Evolutionary conservation across 352 stramenopile species (phyloP), one percentile per base, ranked within the genome.

Genomic region (Globisporangium camurandrum): DNA sequence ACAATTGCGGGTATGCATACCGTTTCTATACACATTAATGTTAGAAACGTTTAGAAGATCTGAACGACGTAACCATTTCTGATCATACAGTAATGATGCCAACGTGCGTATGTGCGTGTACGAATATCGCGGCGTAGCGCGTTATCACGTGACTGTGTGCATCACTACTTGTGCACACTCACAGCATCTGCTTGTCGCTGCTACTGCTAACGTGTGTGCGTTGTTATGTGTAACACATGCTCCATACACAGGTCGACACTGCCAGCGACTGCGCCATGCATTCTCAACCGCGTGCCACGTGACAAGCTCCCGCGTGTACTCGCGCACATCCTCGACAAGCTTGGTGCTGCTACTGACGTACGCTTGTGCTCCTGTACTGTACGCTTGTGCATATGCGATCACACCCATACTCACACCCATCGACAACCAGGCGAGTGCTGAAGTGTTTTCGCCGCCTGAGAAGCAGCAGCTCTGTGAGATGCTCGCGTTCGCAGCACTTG

Each of bases 271-370:
- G 5, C 24, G 22, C 7, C 44, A 23, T 36, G 30, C 3, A 46
- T 70, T 16, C 50, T 88, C 6, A 88, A 86, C 31, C 56, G 46
- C 49, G 61, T 85, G 38, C 46, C 54, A 39, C 59, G 56, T 30
- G 71, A 83, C 26, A 81, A 71, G 34, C 51, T 88, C 39, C 49
- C 53, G 22, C 73, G 77, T 31, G 56, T 88, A 46, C 55, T 88
- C 23, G 40, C 59, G 30, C 69, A 79, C 48, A 67, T 88, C 44
- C 55, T 88, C 34, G 71, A 79, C 40, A 76, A 75, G 46, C 71
- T 80, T 49, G 56, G 61, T 20, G 26, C 45, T 9, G 26, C 47
- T 2, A n/a, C n/a, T n/a, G 57, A 65, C 51, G 75, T 83, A 57
- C 17, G 31, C 26, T 5, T 36, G 14, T 24, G 9, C 16, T 16